Evolutionary conservation across 1,284 basidiomycete species (phyloP).

Genomic region (Amylostereum areolatum): DNA sequence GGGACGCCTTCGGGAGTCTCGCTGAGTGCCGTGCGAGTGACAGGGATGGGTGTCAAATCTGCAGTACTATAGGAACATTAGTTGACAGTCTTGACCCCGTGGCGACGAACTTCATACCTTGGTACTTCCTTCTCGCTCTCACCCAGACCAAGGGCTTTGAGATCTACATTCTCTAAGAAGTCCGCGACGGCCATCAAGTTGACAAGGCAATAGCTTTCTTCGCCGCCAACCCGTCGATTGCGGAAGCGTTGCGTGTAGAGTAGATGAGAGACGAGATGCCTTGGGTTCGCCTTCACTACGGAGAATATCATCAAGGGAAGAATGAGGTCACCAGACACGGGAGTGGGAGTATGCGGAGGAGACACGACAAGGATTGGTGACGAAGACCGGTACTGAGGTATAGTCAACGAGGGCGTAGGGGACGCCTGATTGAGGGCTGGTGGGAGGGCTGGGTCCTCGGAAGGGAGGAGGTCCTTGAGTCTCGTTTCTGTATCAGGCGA

Average conservation of each 20-base stretch:
- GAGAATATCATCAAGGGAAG: conserved; percentile 88
- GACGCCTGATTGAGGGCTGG: conserved; percentile 9
- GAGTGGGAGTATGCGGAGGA: conserved; percentile 29
- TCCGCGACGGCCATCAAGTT: conserved; percentile 92
- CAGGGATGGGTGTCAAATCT: conserved; percentile 71
- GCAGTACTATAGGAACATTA: conserved; percentile 44
- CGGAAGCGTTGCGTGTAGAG: conserved; percentile 85
- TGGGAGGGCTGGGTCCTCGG: conserved; percentile 8
- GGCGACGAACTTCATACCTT: conserved; percentile 30
- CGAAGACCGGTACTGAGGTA: conserved; percentile 8
- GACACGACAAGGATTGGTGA: conserved; percentile 23
- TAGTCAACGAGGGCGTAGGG: conserved; percentile 4
- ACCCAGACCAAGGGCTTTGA: conserved; percentile 74
- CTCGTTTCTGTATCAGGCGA: conserved; percentile 18
- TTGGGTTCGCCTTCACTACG: conserved; percentile 86
- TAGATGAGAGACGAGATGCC: conserved; percentile 79
- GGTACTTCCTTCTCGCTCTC: conserved; percentile 57
- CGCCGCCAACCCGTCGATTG: conserved; percentile 67
- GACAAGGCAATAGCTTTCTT: conserved; percentile 88
- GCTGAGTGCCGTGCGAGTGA: conserved; percentile 29
- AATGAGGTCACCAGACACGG: conserved; percentile 73
- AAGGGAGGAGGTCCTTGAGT: conserved; percentile 10
- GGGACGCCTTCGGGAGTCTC: conserved; percentile 26
- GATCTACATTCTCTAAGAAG: conserved; percentile 88
- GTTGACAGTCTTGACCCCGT: not conserved